phyloP scores from a whole-genome alignment of 768 basidiomycete species.

The Kwoniella dendrophila region DNA sequence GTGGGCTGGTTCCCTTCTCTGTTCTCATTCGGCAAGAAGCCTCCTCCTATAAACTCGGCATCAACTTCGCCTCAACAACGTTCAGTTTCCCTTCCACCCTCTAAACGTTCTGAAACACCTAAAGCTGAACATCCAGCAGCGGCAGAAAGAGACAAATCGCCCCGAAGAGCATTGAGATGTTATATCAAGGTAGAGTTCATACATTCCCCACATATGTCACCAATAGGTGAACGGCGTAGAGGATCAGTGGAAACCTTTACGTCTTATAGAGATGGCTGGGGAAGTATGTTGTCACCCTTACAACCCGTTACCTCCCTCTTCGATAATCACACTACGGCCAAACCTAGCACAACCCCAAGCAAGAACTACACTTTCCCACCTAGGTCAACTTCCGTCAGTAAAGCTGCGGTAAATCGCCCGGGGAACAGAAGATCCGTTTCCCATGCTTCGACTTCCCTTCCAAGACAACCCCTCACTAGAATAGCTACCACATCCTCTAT shows the following conservation, averaged over 20 bases:
- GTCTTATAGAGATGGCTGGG: conserved; percentile 11
- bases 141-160: conserved; percentile 11
- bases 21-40: conserved; percentile 16
- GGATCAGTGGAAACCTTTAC: conserved; percentile 12
- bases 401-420: neutral
- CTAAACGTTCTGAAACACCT: conserved; percentile 4
- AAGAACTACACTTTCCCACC: conserved; percentile 16
- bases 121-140: neutral
- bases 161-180: conserved; percentile 22
- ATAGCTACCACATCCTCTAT: neutral
- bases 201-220: conserved; percentile 1
- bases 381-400: conserved; percentile 9
- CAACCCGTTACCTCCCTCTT: neutral
- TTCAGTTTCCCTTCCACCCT: conserved; percentile 12
- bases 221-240: conserved; percentile 7
- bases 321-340: neutral
- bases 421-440: conserved; percentile 10
- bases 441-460: conserved; percentile 7
- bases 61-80: conserved; percentile 10
- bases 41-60: conserved; percentile 6
- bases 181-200: conserved; percentile 38
- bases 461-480: conserved; percentile 6
- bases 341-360: neutral
- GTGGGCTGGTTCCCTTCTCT: conserved; percentile 26
- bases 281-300: conserved; percentile 2